Conservation (phyloP, 2,329 filamentous ascomycete genomes). For the Sporothrix dimorphospora region DNA sequence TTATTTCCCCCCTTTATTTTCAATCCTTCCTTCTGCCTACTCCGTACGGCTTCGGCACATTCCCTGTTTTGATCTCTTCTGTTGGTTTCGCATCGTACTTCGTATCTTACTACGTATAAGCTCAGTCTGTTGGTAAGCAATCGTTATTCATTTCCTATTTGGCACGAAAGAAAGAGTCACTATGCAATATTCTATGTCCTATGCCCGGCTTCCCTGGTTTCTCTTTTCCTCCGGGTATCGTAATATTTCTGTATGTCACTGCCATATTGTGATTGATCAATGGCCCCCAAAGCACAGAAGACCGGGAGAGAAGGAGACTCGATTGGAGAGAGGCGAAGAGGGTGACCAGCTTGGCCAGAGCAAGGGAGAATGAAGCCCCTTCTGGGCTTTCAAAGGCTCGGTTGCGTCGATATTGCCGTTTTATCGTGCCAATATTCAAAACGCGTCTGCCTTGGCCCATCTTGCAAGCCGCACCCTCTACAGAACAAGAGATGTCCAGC, state of each 20-base stretch:
- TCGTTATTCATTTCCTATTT: constrained; percentile 13
- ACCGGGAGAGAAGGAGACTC: background rate
- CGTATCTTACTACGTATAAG: background rate
- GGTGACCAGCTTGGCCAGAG: background rate
- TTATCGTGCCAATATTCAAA: background rate
- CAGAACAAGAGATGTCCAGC: background rate
- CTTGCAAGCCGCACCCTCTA: background rate
- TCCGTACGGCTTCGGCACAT: background rate
- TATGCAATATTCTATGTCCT: background rate
- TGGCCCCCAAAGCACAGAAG: constrained; percentile 15
- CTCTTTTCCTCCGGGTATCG: background rate
- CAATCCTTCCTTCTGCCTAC: background rate
- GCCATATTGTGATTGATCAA: constrained; percentile 12
- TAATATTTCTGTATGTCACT: constrained; percentile 15
- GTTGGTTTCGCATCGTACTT: constrained; percentile 11
- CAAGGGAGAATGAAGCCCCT: background rate
- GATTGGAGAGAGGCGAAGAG: background rate
- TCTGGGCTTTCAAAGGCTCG: background rate
- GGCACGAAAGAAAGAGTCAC: background rate
- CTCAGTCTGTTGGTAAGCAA: background rate
- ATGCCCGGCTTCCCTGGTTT: background rate
- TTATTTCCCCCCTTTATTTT: background rate
- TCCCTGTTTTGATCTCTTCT: constrained; percentile 5
- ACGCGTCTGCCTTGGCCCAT: background rate
- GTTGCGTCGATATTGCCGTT: background rate